Percentiles rank a stretch among this genome's conserved stretches.
phyloP scores from a whole-genome alignment of 306 rosid species.

The Vicia villosa region DNA sequence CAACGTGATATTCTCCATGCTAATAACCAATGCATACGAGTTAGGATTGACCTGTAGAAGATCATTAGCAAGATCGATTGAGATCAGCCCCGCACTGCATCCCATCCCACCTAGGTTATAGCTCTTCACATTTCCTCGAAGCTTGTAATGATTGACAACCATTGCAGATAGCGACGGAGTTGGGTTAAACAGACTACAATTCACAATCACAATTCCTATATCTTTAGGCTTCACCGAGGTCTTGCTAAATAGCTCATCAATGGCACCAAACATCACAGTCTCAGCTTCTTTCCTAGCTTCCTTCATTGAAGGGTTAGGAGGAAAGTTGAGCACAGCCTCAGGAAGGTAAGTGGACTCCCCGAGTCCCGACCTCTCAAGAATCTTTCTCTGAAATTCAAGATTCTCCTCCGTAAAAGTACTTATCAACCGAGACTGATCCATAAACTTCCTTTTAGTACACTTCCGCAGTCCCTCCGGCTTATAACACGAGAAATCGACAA shows the following conservation, averaged over 20 bases:
- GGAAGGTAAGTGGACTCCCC: conserved; percentile 87
- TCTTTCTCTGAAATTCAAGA: conserved; percentile 76
- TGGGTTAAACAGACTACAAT: conserved; percentile 89
- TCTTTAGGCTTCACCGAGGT: conserved; percentile 78
- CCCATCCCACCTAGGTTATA: conserved; percentile 95
- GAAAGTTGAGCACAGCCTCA: conserved; percentile 80
- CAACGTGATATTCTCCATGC: conserved; percentile 95
- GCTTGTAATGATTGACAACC: conserved; percentile 86
- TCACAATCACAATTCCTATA: conserved; percentile 83
- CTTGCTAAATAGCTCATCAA: conserved; percentile 74
- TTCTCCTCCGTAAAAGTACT: conserved; percentile 66
- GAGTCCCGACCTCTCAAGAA: conserved; percentile 92
- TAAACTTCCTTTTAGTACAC: conserved; percentile 74
- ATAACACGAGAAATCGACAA: conserved; percentile 84
- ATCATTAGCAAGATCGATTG: conserved; percentile 86
- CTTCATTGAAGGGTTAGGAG: conserved; percentile 89
- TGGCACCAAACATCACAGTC: conserved; percentile 85
- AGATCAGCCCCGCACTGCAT: conserved; percentile 90
- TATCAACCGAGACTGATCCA: conserved; percentile 69
- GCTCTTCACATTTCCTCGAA: conserved; percentile 77
- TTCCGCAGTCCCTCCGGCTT: conserved; percentile 74
- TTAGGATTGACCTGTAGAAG: conserved; percentile 87
- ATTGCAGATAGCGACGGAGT: conserved; percentile 93
- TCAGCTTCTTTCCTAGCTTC: conserved; percentile 96
- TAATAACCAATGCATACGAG: conserved; percentile 78